Conservation (phyloP, 129 eudicot species). For the Ambrosia artemisiifolia region DNA sequence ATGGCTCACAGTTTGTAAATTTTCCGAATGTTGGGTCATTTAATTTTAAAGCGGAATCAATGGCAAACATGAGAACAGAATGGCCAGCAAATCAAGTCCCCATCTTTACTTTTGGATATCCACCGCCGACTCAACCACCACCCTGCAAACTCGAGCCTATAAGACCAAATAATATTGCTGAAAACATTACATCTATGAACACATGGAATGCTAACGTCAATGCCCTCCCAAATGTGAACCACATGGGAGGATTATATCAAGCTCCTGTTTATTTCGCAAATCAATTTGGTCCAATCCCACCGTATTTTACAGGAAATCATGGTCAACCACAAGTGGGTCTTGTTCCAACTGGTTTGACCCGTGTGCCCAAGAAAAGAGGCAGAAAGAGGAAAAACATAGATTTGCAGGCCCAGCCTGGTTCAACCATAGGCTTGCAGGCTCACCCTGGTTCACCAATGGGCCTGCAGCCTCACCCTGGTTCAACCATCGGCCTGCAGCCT, state of each 20-base stretch:
- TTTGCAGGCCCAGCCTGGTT: conserved; percentile 19
- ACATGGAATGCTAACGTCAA: conserved; percentile 8
- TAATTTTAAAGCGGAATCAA: conserved; percentile 14
- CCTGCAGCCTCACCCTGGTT: background rate
- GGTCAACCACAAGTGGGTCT: conserved; percentile 29
- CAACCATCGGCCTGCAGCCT: background rate
- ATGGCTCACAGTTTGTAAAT: conserved; percentile 22
- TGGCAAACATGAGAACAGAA: conserved; percentile 28
- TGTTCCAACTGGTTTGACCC: conserved; percentile 13
- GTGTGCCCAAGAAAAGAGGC: conserved; percentile 43
- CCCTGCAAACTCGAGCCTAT: conserved; percentile 30
- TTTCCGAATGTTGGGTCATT: conserved; percentile 23
- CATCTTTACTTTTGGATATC: conserved; percentile 19
- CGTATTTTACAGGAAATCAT: conserved; percentile 20
- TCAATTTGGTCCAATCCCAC: conserved; percentile 13
- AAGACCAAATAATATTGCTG: conserved; percentile 25
- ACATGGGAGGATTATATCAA: conserved; percentile 22
- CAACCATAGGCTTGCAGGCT: conserved; percentile 6
- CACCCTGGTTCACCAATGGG: background rate
- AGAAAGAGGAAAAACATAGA: conserved; percentile 43
- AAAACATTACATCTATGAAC: conserved; percentile 5
- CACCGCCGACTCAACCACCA: conserved; percentile 1
- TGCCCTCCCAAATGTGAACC: background rate
- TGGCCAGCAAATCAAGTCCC: conserved; percentile 14
- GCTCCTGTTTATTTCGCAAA: background rate